These are phyloP conservation scores for Flaveria brownii DNA, from an alignment of 129 eudicot genomes.

Conservation along the genomic window DNA sequence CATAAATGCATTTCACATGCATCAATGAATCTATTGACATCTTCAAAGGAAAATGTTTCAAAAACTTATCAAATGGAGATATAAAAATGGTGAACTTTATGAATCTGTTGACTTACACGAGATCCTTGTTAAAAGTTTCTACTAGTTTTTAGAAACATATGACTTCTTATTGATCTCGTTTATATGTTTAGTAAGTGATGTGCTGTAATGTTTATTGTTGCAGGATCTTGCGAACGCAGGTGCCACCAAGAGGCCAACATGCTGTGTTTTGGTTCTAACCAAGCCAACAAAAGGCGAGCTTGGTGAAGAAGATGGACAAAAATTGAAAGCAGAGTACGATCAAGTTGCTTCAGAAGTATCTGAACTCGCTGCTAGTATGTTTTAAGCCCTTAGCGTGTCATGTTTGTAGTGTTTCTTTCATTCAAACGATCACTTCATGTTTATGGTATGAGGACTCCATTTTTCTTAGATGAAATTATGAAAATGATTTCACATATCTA, in stretches of 20 bases:
- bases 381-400: constrained; percentile 23
- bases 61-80: not conserved
- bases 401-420: too few species aligned
- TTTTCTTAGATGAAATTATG: too few species aligned
- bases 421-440: too few species aligned
- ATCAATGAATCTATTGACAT: too few species aligned
- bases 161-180: not conserved
- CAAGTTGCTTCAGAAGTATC: constrained; percentile 68
- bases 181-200: not conserved
- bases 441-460: too few species aligned
- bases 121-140: not conserved
- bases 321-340: constrained; percentile 75
- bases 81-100: not conserved
- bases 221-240: constrained; percentile 99
- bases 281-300: constrained; percentile 90
- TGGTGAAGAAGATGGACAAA: constrained; percentile 59
- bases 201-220: constrained; percentile 14
- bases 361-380: constrained; percentile 60
- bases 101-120: not conserved
- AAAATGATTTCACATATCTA: too few species aligned
- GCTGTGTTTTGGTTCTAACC: constrained; percentile 79
- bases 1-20: too few species aligned
- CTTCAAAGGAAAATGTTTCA: not conserved
- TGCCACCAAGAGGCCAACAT: constrained; percentile 93
- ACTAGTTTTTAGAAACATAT: not conserved